Percentiles rank a stretch among this genome's conserved stretches.
phyloP scores from a whole-genome alignment of 2,329 filamentous ascomycete genomes.

The Venturia nashicola region DNA sequence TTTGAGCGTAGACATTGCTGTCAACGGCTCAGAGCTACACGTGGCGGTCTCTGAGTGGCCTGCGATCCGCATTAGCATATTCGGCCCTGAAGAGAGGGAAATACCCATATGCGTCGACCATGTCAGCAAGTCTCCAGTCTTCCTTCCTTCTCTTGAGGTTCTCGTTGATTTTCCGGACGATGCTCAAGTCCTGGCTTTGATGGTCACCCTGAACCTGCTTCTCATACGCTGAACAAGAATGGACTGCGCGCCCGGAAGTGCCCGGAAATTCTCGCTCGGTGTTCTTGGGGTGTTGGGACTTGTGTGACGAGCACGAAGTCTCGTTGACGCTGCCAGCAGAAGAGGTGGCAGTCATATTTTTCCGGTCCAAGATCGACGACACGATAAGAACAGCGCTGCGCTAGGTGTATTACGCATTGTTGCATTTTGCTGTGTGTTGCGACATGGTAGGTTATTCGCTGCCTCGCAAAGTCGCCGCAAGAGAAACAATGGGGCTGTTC shows the following conservation, averaged over 20 bases:
- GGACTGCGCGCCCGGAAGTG: neutral
- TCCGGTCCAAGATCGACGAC: neutral
- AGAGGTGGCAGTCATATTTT: neutral
- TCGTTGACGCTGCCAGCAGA: neutral
- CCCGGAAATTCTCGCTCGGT: neutral
- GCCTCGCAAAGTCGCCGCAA: neutral
- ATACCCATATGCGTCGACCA: neutral
- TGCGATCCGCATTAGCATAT: slow-evolving; percentile 22
- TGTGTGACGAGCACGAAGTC: neutral
- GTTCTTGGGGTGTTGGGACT: too few species aligned
- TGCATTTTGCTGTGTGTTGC: neutral
- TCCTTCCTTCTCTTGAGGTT: neutral
- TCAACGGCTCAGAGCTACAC: slow-evolving; percentile 13
- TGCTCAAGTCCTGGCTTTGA: neutral
- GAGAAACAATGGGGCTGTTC: neutral
- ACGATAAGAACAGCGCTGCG: neutral
- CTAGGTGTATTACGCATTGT: neutral
- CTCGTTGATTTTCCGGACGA: neutral
- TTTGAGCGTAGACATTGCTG: neutral
- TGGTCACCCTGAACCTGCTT: neutral
- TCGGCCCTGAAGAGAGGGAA: neutral
- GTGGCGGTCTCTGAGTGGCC: slow-evolving; percentile 31
- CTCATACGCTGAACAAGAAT: neutral
- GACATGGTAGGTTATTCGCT: neutral
- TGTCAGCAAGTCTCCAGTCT: neutral